These are phyloP conservation scores for Lactarius akahatsu DNA, from an alignment of 768 basidiomycete genomes.

Conservation along the genomic window DNA sequence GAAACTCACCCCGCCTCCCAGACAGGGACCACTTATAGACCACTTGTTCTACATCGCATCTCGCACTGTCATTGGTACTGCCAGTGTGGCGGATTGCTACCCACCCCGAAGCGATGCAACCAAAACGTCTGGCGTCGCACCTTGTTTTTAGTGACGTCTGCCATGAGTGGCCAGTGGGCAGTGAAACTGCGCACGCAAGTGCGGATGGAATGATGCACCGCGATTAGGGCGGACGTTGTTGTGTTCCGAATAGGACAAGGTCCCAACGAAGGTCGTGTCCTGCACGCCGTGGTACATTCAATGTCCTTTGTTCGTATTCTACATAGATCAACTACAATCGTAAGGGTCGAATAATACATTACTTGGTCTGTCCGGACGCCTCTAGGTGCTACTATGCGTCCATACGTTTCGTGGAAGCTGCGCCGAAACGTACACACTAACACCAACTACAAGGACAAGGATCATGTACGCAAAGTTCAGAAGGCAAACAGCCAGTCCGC, in stretches of 20 bases:
- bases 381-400: background rate
- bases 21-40: background rate
- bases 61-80: background rate
- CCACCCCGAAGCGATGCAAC: background rate
- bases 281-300: background rate
- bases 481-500: constrained; percentile 66
- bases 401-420: constrained; percentile 3
- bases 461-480: constrained; percentile 30
- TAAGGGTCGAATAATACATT: background rate
- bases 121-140: background rate
- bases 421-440: background rate
- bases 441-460: background rate
- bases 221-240: background rate
- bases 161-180: no score
- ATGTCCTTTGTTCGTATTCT: background rate
- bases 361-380: background rate
- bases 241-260: background rate
- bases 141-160: background rate
- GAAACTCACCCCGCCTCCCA: background rate
- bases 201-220: background rate
- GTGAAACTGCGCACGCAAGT: background rate
- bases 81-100: no score
- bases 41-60: no score
- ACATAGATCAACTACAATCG: background rate
- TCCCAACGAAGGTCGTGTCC: background rate